These are phyloP conservation scores for Chaetomium fimeti DNA, from an alignment of 495 filamentous ascomycete species.

Conservation along the genomic window DNA sequence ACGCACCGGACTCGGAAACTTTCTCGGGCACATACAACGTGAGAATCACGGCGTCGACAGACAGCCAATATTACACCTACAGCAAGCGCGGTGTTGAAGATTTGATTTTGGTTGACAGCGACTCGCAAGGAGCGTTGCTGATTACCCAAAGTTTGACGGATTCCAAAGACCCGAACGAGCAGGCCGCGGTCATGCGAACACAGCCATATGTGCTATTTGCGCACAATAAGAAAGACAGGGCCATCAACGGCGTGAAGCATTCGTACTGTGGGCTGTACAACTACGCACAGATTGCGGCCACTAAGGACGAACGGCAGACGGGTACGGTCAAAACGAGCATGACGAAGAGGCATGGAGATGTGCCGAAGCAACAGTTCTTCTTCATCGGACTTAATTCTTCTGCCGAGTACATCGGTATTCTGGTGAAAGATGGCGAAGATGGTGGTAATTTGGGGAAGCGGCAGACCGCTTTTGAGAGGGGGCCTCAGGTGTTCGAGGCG, in stretches of 20 bases:
- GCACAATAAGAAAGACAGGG: conserved; percentile 58
- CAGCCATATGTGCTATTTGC: conserved; percentile 79
- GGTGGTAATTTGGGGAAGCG: conserved; percentile 48
- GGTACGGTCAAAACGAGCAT: conserved; percentile 59
- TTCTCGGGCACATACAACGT: conserved; percentile 68
- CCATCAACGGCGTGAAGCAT: conserved; percentile 63
- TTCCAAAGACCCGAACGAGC: conserved; percentile 40
- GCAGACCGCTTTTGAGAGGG: conserved; percentile 56
- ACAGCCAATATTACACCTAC: conserved; percentile 66
- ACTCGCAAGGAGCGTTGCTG: conserved; percentile 70
- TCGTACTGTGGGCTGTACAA: conserved; percentile 72
- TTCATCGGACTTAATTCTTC: conserved; percentile 67
- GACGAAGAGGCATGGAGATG: conserved; percentile 59
- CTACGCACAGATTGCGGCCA: conserved; percentile 60
- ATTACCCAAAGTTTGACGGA: conserved; percentile 67
- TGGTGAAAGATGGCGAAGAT: conserved; percentile 54
- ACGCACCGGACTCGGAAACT: conserved; percentile 58
- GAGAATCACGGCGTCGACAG: conserved; percentile 78
- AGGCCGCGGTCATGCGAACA: conserved; percentile 55
- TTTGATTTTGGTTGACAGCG: conserved; percentile 75
- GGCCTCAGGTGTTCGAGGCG: conserved; percentile 66
- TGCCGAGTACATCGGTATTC: conserved; percentile 65
- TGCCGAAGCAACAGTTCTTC: conserved; percentile 84
- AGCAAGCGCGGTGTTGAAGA: conserved; percentile 45
- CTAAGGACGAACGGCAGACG: conserved; percentile 41